Conservation (phyloP, 257 asterid genomes). For the Solanum tacnaense region DNA sequence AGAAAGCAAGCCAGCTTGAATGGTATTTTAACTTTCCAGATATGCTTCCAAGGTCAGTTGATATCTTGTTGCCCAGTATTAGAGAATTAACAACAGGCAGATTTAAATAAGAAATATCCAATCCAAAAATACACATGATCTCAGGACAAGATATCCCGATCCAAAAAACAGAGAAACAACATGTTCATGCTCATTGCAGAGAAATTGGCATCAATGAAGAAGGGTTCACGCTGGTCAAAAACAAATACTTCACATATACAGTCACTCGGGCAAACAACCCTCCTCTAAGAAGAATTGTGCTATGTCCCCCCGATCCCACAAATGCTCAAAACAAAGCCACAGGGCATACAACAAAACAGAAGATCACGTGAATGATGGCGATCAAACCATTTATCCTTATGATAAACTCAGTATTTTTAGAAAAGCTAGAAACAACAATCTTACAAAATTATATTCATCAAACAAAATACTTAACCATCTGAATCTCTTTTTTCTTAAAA, state of each 20-base stretch:
- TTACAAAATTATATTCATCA: slow-evolving; percentile 10
- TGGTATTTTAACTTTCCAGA: too few species aligned
- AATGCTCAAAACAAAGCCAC: background rate
- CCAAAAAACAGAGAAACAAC: too few species aligned
- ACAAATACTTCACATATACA: background rate
- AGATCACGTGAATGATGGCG: background rate
- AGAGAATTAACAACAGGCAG: too few species aligned
- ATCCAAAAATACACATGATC: too few species aligned
- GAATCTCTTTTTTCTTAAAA: slow-evolving; percentile 51
- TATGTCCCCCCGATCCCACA: background rate
- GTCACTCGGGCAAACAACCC: background rate
- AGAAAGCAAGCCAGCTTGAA: too few species aligned
- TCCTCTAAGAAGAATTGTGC: background rate
- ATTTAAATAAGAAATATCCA: too few species aligned
- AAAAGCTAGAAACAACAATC: background rate
- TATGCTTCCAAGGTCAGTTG: too few species aligned
- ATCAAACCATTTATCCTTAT: background rate
- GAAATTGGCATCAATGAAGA: background rate
- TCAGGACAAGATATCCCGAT: too few species aligned
- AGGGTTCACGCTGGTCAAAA: background rate
- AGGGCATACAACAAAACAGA: background rate
- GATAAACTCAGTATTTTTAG: background rate
- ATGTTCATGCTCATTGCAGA: too few species aligned
- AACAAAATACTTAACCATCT: slow-evolving; percentile 67
- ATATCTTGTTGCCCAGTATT: too few species aligned